Base-by-base conservation (phyloP, 495 filamentous ascomycete species). In the Penicillium parvum region DNA sequence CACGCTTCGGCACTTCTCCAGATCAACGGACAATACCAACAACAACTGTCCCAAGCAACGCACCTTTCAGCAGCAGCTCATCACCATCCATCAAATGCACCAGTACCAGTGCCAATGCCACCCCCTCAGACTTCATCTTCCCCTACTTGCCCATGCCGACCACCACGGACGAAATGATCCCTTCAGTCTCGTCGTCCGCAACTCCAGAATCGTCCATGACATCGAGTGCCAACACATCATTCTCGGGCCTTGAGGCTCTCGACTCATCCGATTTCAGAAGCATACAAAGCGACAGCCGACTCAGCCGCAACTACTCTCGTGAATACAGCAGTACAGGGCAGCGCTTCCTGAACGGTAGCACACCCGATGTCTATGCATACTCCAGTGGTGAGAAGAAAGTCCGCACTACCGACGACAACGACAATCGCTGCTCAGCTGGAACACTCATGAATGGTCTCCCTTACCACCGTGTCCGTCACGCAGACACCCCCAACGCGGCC, bases 401-500 rank as follows among this genome's bases (percentile, higher is more conserved):
- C 29, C 48, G 49, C 53, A 22, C 39, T 9, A 47, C 41, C 2
- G 53, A 57, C 15, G 19, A 48, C 3, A 28, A 27, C 0, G 48
- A 55, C 12, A 6, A 19, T 15, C 44, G 52, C 2, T 45, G 23
- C 17, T 40, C 49, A 4, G 50, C 52, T 7, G 45, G 48, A 0
- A 65, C 61, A 1, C 47, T 72, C 26, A 45, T 69, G 22, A 69
- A 55, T 21, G 69, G 69, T 0, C 33, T 69, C n/a, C 53, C 58
- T 1, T 73, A 74, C 30, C 64, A 52, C 10, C 61, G 59, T 16
- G 57, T 65, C 5, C 53, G 52, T 28, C 61, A 52, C 20, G 9
- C 49, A 10, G 55, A 59, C 4, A 14, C 46, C 19, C 39, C 43
- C 20, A 33, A 22, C 11, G 40, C 43, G 8, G 32, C 48, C 3